Conservation (phyloP, 2,329 filamentous ascomycete genomes). For the Beauveria rudraprayagi region DNA sequence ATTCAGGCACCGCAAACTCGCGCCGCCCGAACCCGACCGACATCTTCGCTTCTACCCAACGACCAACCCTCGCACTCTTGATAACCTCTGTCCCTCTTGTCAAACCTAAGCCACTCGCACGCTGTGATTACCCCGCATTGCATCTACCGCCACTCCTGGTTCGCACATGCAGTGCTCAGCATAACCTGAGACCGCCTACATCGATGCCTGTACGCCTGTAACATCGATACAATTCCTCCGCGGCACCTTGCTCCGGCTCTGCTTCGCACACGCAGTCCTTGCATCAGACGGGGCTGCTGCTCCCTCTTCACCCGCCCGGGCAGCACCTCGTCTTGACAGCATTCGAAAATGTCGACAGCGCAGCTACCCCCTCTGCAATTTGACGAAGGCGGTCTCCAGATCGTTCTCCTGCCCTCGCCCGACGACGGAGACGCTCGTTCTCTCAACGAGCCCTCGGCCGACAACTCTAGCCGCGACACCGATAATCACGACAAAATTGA, state of each 20-base stretch:
- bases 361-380: constrained; percentile 13
- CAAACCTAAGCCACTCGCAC: neutral
- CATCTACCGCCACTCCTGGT: neutral
- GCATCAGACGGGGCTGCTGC: constrained; percentile 8
- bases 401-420: constrained; percentile 9
- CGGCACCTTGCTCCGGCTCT: neutral
- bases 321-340: constrained; percentile 6
- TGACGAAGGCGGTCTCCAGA: constrained; percentile 9
- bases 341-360: constrained; percentile 6
- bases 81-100: neutral
- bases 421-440: neutral
- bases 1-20: neutral
- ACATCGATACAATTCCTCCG: neutral
- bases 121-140: neutral
- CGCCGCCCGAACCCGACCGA: neutral
- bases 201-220: constrained; percentile 7
- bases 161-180: neutral
- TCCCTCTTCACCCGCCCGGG: neutral
- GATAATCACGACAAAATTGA: neutral
- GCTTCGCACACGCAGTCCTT: neutral
- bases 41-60: neutral
- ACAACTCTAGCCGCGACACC: neutral
- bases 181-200: neutral
- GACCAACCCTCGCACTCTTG: neutral
- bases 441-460: neutral